These are phyloP conservation scores for Cladobotryum protrusum DNA, from an alignment of 2,329 filamentous ascomycete genomes.

Conservation along the genomic window DNA sequence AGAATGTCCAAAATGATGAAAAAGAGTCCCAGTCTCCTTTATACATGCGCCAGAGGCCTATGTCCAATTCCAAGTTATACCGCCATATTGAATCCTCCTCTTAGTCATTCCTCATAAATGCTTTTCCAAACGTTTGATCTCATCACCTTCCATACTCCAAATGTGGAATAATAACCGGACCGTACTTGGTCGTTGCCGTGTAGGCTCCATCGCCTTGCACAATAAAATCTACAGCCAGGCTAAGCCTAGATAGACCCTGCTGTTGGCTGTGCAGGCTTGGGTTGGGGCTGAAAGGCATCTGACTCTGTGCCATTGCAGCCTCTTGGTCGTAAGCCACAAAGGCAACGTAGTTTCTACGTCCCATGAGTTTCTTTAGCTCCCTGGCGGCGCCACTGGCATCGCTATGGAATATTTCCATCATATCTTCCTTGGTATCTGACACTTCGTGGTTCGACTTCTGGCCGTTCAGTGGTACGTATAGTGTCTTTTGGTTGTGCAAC, in stretches of 20 bases:
- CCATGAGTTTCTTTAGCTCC: constrained; percentile 90
- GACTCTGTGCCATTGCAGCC: constrained; percentile 41
- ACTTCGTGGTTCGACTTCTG: constrained; percentile 66
- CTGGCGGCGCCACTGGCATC: constrained; percentile 79
- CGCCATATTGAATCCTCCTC: neutral
- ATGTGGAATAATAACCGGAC: constrained; percentile 89
- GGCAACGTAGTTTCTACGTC: constrained; percentile 83
- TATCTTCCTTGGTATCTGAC: constrained; percentile 96
- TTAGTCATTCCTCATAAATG: neutral
- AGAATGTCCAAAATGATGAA: neutral
- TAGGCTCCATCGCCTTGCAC: constrained; percentile 86
- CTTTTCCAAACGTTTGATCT: neutral
- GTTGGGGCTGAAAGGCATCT: constrained; percentile 32
- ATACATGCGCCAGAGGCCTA: constrained; percentile 1
- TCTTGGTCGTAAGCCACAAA: constrained; percentile 94
- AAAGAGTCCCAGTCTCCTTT: neutral
- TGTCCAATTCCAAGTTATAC: constrained; percentile 3
- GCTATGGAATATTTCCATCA: constrained; percentile 99
- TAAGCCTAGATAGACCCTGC: constrained; percentile 59
- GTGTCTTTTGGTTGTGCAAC: constrained; percentile 87
- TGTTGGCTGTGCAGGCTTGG: constrained; percentile 31
- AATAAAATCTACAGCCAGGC: constrained; percentile 91
- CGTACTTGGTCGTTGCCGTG: constrained; percentile 85
- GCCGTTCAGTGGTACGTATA: constrained; percentile 88
- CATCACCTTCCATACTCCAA: constrained; percentile 59